Evolutionary conservation across 495 filamentous ascomycete species (phyloP), one percentile per base, ranked within the genome.

Genomic region (Xylaria telfairii): DNA sequence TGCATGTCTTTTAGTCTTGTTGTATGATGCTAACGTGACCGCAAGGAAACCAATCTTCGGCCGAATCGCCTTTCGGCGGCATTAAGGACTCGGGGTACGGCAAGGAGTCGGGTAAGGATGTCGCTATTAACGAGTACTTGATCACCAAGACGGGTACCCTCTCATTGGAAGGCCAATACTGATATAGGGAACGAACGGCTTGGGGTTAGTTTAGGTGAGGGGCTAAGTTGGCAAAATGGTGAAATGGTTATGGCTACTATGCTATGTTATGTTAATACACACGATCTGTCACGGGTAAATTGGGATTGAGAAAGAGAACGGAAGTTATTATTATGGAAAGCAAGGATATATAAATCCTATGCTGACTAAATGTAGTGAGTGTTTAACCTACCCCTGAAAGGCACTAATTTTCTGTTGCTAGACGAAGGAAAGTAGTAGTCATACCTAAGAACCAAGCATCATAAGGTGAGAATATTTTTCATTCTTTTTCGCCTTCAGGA

Each of bases 1-100:
- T 21, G 9, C 6, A 46, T 13, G 34, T 47, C 0, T 4, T 1
- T 1, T 15, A 61, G 3, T 53, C 4, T 54, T 4, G 7, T 5
- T 13, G 10, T 24, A 12, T 3, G 1, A 37, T 26, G 54, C 21
- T 68, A n/a, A 53, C 17, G n/a, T 9, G 6, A 24, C 13, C 26
- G 24, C 62, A 19, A 83, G 87, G 86, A n/a, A 89, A 90, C 69
- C 82, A 85, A 47, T 92, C 90, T 0, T 87, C 91, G 0, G 89
- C 91, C 2, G 91, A 93, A 74, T 85, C 88, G 12, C 91, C 91
- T 0, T 93, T 93, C 75, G 91, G 91, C 21, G 91, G 87, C 0
- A 91, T 92, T 71, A 93, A 93, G 81, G 90, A 92, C 75, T 90
- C 87, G 8, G 91, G 91, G 0, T 92, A 92, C 73, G 91, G 91